Base-by-base conservation (phyloP, 2,329 filamentous ascomycete genomes). In the Didymella lethalis region DNA sequence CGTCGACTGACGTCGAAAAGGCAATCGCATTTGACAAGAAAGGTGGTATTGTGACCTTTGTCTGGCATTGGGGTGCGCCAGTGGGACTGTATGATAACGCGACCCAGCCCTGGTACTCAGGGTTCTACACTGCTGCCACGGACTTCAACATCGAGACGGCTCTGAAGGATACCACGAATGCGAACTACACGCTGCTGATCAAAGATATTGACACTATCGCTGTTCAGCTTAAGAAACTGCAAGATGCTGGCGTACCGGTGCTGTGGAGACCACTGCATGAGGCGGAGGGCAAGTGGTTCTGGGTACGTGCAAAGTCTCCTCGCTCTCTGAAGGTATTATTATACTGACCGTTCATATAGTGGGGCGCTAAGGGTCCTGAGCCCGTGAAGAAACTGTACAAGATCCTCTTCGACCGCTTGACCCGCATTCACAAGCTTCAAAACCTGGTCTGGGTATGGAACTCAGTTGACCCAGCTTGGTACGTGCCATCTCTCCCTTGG, bases 371-470 rank as follows among this genome's bases (percentile, higher is more conserved):
- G 61, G 81, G 81, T 0, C 71, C 82, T 2, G 81, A 79, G 64
- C 72, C 80, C 5, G 74, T 70, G 61, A 83, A 82, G 71, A 71
- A 81, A 64, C 71, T 84, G 4, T 83, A 73, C 54, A 64, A 65
- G 1, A 65, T 84, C 3, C 36, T 84, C 47, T 82, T 81, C 52
- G 75, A 82, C 41, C 74, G 82, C 1, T 65, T 83, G 31, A 82
- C 80, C 0, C 76, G 75, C 32, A 63, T 80, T 48, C 82, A 84
- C 64, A 62, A 67, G 2, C 63, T 84, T 20, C 78, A 81, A 62
- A 84, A 84, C 64, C 63, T 84, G 10, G 68, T 84, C 47, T 84
- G 82, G 82, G 71, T 82, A 7, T 83, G 82, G 82, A 84, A 84
- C 66, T 82, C 79, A 0, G 70, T 83, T 0, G 64, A 65, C 2